Evolutionary conservation across 495 filamentous ascomycete genomes (phyloP).

Genomic region (Talaromyces borbonicus): DNA sequence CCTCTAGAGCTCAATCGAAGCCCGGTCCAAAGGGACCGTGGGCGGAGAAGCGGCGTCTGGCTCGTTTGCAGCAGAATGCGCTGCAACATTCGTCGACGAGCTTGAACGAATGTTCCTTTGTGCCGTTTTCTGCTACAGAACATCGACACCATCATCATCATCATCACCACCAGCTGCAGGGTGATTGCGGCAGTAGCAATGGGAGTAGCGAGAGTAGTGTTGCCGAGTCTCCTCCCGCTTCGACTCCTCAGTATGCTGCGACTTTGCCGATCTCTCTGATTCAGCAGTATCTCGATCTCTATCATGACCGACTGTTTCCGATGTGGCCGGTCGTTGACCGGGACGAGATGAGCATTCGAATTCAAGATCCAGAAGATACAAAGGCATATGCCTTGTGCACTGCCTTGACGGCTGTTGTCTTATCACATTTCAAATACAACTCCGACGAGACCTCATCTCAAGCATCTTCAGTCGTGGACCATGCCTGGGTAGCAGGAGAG

Average conservation of each 20-base stretch:
- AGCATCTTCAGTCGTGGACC: background rate
- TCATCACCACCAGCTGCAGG: background rate
- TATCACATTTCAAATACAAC: constrained; percentile 31
- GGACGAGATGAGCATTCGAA: constrained; percentile 24
- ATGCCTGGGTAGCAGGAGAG: background rate
- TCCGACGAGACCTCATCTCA: background rate
- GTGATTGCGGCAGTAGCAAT: background rate
- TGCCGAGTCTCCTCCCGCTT: constrained; percentile 1
- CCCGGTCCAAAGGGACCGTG: constrained; percentile 7
- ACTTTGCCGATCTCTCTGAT: constrained; percentile 4
- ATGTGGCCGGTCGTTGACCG: constrained; percentile 41
- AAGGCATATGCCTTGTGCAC: constrained; percentile 31
- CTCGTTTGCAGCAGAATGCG: constrained; percentile 1
- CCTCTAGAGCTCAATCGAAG: constrained; percentile 6
- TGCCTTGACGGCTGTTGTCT: constrained; percentile 34
- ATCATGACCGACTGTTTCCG: constrained; percentile 35
- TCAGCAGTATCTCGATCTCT: constrained; percentile 20
- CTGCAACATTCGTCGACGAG: background rate
- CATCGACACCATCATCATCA: too few relatives aligned
- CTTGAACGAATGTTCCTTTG: background rate
- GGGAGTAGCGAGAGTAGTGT: background rate
- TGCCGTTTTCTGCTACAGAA: background rate
- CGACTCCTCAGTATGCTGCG: background rate
- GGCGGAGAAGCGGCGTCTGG: constrained; percentile 7
- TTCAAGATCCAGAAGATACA: constrained; percentile 22